Evolutionary conservation across 2,329 filamentous ascomycete species (phyloP), one percentile per base, ranked within the genome.

Genomic region (Fusarium phyllophilum): DNA sequence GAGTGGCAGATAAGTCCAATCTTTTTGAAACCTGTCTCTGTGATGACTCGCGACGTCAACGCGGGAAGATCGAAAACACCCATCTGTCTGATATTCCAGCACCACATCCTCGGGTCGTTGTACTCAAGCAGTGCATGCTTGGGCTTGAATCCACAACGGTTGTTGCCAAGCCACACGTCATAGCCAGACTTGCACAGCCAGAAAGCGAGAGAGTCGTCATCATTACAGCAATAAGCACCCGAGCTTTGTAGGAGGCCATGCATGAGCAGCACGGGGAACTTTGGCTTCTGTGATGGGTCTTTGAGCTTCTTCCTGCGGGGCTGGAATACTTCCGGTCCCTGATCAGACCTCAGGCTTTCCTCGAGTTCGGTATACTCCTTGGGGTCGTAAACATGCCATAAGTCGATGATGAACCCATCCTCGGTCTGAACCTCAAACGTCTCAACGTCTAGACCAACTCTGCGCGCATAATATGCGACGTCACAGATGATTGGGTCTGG

Each of bases 161-260:
- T 98, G 83, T 97, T 97, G 9, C 96, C 96, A 22, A 98, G 87
- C 95, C 95, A 98, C 44, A 98, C 94, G 81, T 98, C 96, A 82
- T 94, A 98, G 3, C 95, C 95, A 0, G 93, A 91, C 82, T 97
- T 97, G 82, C 93, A 95, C 13, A 98, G 90, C 84, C 92, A 97
- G 82, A 98, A 98, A 2, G 96, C 95, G 13, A 98, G 87, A 33
- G 93, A 96, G 75, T 94, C 91, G 71, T 97, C 95, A 78, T 97
- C 95, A 79, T 96, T 97, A 73, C 92, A 91, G 81, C 95, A 97
- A 80, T 94, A 98, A 1, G 95, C 93, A 8, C 96, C 95, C 1
- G 94, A 90, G 60, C 92, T 95, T 83, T 98, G 96, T 12, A 98
- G 85, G 6, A 98, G 87, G 2, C 96, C 96, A 76, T 97, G 96